Percentiles rank a stretch among this genome's conserved stretches.
Evolutionary conservation across 1,284 basidiomycete genomes (phyloP).

Genomic region (Pisolithus thermaeus): DNA sequence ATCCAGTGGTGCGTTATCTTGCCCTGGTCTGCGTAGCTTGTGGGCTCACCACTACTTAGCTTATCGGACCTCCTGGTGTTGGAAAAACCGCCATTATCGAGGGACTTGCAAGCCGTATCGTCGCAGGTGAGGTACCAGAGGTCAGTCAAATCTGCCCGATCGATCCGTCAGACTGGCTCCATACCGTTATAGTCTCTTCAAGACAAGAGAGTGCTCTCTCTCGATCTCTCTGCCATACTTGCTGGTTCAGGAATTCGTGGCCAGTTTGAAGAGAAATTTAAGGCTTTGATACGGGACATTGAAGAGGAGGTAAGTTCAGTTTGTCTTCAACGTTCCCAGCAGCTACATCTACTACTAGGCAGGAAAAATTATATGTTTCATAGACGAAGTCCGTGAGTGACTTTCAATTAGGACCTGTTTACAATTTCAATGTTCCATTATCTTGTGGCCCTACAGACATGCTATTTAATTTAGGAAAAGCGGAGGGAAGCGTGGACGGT

Average conservation of each 20-base stretch:
- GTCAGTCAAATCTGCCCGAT: slow-evolving; percentile 34
- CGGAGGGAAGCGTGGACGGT: slow-evolving; percentile 88
- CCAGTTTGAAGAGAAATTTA: slow-evolving; percentile 91
- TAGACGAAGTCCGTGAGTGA: slow-evolving; percentile 83
- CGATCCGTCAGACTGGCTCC: slow-evolving; percentile 2
- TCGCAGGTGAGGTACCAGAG: slow-evolving; percentile 89
- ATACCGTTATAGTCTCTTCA: slow-evolving; percentile 60
- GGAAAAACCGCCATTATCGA: slow-evolving; percentile 94
- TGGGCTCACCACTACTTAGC: slow-evolving; percentile 30
- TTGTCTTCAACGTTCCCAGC: slow-evolving; percentile 1
- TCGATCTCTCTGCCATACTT: slow-evolving; percentile 79
- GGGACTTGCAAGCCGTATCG: slow-evolving; percentile 84
- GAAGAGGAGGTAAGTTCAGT: slow-evolving; percentile 61
- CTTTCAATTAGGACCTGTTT: background rate
- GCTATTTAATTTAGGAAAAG: slow-evolving; percentile 83
- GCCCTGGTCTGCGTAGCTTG: background rate
- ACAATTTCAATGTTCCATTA: slow-evolving; percentile 5
- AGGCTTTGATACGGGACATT: slow-evolving; percentile 79
- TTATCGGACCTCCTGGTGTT: slow-evolving; percentile 78
- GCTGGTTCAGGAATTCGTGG: slow-evolving; percentile 87
- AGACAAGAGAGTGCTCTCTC: slow-evolving; percentile 73
- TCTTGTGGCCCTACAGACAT: slow-evolving; percentile 42
- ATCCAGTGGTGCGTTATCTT: slow-evolving; percentile 64
- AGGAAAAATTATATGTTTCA: slow-evolving; percentile 80
- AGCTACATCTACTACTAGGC: slow-evolving; percentile 31